A percentile compares a stretch with the other conserved stretches of the same genome.
Conservation (phyloP, 2,329 filamentous ascomycete species). For the Fusarium keratoplasticum region DNA sequence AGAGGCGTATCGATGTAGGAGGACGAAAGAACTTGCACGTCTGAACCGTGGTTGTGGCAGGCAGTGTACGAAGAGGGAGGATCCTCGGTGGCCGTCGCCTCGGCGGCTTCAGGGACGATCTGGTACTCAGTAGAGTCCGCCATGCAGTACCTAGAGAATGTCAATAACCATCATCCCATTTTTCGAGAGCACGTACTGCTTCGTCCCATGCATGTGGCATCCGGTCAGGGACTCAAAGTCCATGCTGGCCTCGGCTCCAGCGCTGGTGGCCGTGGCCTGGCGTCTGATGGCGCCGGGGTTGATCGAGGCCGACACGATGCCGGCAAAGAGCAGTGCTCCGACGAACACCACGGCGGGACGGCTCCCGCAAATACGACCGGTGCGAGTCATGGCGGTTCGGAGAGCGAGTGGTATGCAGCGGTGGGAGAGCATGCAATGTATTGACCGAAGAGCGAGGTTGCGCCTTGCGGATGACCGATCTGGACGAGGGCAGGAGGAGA, state of each 20-base stretch:
- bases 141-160: conserved; percentile 34
- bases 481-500: not conserved
- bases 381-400: conserved; percentile 28
- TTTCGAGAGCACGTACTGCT: conserved; percentile 14
- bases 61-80: conserved; percentile 40
- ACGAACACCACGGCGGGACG: conserved; percentile 18
- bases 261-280: conserved; percentile 20
- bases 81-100: conserved; percentile 30
- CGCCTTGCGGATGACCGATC: not conserved
- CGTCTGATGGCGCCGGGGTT: conserved; percentile 28
- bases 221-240: conserved; percentile 37
- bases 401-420: not conserved
- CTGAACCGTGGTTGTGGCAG: conserved; percentile 39
- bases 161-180: not conserved
- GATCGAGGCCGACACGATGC: conserved; percentile 36
- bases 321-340: conserved; percentile 23
- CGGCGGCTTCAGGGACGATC: conserved; percentile 21
- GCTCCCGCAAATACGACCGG: conserved; percentile 18
- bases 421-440: conserved; percentile 3
- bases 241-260: not conserved
- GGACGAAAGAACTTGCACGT: conserved; percentile 8
- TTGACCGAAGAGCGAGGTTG: not conserved
- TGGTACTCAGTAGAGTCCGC: conserved; percentile 36
- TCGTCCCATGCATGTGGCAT: conserved; percentile 36
- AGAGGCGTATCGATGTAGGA: not conserved